Evolutionary conservation across 495 filamentous ascomycete species (phyloP).

Genomic region (Neurospora sp.): DNA sequence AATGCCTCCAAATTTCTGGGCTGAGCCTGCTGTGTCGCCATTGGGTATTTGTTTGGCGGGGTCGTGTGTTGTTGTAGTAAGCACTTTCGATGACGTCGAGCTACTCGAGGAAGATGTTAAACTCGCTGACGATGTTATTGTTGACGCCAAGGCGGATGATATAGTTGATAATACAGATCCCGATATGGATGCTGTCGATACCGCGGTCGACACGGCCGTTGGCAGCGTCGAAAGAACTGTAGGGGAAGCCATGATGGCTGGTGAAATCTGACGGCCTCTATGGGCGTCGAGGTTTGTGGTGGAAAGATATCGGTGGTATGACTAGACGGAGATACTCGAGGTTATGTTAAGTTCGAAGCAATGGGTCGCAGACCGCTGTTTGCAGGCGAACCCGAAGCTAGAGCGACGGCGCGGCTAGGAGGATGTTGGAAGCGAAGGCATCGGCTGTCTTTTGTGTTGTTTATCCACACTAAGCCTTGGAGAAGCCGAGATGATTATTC

Average conservation of each 20-base stretch:
- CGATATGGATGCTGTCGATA: constrained; percentile 2
- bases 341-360: background rate
- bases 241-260: background rate
- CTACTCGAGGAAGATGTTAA: background rate
- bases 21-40: constrained; percentile 19
- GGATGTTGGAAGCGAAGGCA: background rate
- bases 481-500: background rate
- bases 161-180: background rate
- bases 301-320: background rate
- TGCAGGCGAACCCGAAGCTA: background rate
- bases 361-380: background rate
- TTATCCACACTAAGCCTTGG: background rate
- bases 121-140: constrained; percentile 1
- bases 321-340: background rate
- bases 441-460: background rate
- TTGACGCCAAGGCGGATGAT: background rate
- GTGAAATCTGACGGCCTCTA: background rate
- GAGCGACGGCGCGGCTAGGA: background rate
- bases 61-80: background rate
- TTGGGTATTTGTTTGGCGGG: background rate
- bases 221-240: background rate
- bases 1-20: constrained; percentile 38
- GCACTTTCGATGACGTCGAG: background rate
- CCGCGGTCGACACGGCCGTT: background rate
- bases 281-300: background rate